Percentiles rank a stretch among this genome's conserved stretches.
Conservation (phyloP, 176 grass and related monocot species). For the Rhipidocladum racemiflorum region DNA sequence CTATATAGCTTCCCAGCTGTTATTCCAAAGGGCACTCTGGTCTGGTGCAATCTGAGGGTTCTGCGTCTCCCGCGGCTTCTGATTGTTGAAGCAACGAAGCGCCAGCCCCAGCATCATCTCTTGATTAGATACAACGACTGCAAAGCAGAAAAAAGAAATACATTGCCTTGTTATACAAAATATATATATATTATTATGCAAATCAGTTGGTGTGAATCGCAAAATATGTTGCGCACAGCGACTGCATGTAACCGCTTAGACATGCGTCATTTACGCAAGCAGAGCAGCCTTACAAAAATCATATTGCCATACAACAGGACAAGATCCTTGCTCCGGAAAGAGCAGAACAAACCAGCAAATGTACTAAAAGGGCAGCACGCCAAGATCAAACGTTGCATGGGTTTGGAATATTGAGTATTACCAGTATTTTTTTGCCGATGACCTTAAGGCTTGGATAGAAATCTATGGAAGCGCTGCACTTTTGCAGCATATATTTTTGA, state of each 20-base stretch:
- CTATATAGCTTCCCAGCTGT: slow-evolving; percentile 29
- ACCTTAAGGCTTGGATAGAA: slow-evolving; percentile 58
- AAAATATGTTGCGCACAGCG: background rate
- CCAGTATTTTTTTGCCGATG: slow-evolving; percentile 36
- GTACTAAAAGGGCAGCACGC: background rate
- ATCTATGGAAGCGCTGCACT: slow-evolving; percentile 72
- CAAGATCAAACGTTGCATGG: background rate
- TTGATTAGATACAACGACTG: slow-evolving; percentile 34
- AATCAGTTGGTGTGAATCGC: background rate
- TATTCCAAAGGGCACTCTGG: slow-evolving; percentile 31
- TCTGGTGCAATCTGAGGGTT: background rate
- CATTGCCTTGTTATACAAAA: background rate
- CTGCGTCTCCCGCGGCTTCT: background rate
- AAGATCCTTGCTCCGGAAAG: background rate
- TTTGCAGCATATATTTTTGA: slow-evolving; percentile 41
- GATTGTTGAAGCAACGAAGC: slow-evolving; percentile 19
- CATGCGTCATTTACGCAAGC: background rate
- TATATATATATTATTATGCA: background rate
- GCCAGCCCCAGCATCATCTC: slow-evolving; percentile 16
- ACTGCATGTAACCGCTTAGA: background rate
- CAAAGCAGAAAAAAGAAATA: background rate
- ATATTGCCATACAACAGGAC: background rate
- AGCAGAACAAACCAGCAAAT: background rate
- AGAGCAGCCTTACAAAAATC: background rate
- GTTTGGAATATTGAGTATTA: slow-evolving; percentile 34